Percentiles rank a stretch among this genome's conserved stretches.
These are phyloP conservation scores for Cornus florida DNA, from an alignment of 148 eudicot species.

Conservation along the genomic window DNA sequence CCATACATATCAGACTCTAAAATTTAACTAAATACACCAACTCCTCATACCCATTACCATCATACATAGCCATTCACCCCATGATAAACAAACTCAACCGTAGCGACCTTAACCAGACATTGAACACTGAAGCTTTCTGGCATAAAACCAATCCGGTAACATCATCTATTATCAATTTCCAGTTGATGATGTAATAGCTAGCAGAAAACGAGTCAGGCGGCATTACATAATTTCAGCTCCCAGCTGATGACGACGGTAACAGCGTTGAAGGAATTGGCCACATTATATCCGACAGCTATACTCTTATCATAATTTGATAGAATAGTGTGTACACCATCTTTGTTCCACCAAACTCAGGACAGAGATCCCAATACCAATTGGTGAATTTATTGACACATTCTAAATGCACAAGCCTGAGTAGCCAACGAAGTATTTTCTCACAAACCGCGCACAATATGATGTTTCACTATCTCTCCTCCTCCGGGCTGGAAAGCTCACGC, in stretches of 20 bases:
- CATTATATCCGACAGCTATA: background rate
- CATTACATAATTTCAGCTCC: background rate
- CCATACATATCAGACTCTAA: background rate
- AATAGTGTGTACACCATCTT: background rate
- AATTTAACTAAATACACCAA: background rate
- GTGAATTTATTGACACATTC: background rate
- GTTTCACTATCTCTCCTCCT: background rate
- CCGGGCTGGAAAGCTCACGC: slow-evolving; percentile 22
- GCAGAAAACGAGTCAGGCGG: background rate
- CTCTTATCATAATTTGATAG: background rate
- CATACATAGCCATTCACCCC: background rate
- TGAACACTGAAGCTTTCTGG: slow-evolving; percentile 4
- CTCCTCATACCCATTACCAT: background rate
- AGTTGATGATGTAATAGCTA: background rate
- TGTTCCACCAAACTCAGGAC: background rate
- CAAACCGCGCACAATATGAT: background rate
- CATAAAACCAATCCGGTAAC: background rate
- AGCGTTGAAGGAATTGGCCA: background rate
- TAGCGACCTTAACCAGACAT: background rate
- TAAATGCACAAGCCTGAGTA: background rate
- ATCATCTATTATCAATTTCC: background rate
- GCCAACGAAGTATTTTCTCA: background rate
- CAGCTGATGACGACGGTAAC: background rate
- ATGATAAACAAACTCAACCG: background rate
- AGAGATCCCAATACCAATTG: background rate